Evolutionary conservation across 176 grass and related monocot species (phyloP).

Genomic region (Ensete glaucum): DNA sequence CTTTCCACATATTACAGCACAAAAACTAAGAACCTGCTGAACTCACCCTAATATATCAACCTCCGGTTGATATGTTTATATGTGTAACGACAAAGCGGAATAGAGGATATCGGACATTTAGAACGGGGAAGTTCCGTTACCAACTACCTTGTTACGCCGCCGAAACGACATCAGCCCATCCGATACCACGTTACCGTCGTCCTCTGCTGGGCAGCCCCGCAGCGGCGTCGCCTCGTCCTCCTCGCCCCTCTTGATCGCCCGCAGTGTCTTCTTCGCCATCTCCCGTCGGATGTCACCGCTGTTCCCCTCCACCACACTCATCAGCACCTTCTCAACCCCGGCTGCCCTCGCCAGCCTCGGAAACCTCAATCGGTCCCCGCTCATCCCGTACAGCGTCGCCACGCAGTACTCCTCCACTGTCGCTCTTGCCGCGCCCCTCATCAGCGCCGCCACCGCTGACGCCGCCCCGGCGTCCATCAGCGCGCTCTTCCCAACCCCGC

Average conservation of each 20-base stretch:
- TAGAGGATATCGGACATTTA: constrained; percentile 10
- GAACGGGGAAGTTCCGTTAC: constrained; percentile 45
- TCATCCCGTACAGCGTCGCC: constrained; percentile 69
- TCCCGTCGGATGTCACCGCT: constrained; percentile 43
- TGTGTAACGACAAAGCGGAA: constrained; percentile 11
- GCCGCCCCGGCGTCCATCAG: constrained; percentile 74
- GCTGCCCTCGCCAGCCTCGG: constrained; percentile 58
- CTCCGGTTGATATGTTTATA: background rate
- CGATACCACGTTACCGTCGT: constrained; percentile 53
- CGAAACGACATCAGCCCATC: constrained; percentile 78
- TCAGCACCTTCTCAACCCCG: constrained; percentile 37
- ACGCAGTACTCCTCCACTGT: constrained; percentile 63
- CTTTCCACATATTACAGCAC: no score
- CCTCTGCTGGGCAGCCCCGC: constrained; percentile 13
- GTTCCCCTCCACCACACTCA: constrained; percentile 38
- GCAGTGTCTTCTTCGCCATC: constrained; percentile 69
- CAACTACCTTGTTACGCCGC: constrained; percentile 34
- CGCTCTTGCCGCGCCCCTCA: background rate
- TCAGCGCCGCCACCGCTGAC: constrained; percentile 33
- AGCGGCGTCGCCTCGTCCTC: constrained; percentile 18
- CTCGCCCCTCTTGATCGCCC: constrained; percentile 39
- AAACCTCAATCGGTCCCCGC: constrained; percentile 64
- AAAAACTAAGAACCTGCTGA: no score
- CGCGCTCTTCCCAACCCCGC: constrained; percentile 50
- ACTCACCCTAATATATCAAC: no score